Base-by-base conservation (phyloP, 1,139 yeast species). In the Pichia sp. region DNA sequence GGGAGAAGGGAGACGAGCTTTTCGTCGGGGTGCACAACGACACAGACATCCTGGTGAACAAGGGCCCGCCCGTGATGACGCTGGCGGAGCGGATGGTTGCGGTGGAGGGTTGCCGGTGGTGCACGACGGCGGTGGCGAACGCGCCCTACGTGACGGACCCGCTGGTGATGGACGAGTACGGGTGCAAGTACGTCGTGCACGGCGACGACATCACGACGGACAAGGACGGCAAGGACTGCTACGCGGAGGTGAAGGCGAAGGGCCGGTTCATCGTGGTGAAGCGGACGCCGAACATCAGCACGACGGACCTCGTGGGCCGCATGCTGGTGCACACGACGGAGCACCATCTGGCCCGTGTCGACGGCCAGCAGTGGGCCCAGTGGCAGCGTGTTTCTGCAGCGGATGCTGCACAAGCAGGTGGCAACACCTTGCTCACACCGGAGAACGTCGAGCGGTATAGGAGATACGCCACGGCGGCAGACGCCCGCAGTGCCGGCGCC, bases 91-190 rank as follows among this genome's bases (percentile, higher is more conserved):
- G 98, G 55, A 75, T 85, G 57, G 77, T 79, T 31, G 96, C 97
- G 2, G 96, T 92, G 3, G 83, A 84, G 52, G 95, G 95, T 0
- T 90, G 96, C 69, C 85, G 90, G 66, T 93, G 99, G 99, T 79
- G 87, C 53, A 85, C 95, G 5, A 69, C 74, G 53, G 82, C 89
- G 1, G 79, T 93, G 19, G 78, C 85, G 1, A 76, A 79, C 58
- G 97, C 99, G 0, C 99, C 99, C 1, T 93, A 93, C 66, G 98
- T 92, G n/a, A 93, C 99, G 0, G 89, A 86, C 62, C 95, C 96
- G 0, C 74, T 72, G 49, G 85, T 88, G 58, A 81, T 92, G 90
- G 90, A 87, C 63, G 63, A 75, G 42, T 81, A 81, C 66, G 83
- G 81, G 8, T 93, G 99, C 72, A 73, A 81, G 64, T 93, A 85